These are phyloP conservation scores for Aspergillus puulaauensis DNA, from an alignment of 2,329 filamentous ascomycete genomes.

Conservation along the genomic window DNA sequence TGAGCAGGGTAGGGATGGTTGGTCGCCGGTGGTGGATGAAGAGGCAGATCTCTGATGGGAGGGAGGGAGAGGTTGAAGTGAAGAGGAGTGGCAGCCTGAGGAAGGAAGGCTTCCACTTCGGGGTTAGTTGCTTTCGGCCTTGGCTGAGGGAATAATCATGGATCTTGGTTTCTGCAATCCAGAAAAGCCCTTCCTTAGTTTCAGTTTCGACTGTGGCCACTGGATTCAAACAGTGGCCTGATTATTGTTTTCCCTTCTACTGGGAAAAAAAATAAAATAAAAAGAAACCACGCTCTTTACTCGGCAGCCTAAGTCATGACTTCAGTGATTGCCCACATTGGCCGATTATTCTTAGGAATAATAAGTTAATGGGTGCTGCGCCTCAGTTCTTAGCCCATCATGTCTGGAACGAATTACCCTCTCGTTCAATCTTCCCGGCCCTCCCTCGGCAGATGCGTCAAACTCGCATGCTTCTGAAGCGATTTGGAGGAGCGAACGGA, in stretches of 20 bases:
- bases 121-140: conserved; percentile 11
- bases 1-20: conserved; percentile 4
- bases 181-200: background rate
- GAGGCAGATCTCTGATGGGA: conserved; percentile 14
- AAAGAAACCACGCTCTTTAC: background rate
- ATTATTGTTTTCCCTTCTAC: background rate
- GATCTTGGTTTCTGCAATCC: background rate
- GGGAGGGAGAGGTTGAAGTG: conserved; percentile 12
- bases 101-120: conserved; percentile 9
- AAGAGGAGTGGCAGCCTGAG: conserved; percentile 11
- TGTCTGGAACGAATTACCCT: background rate
- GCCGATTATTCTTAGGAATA: background rate
- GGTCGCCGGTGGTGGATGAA: conserved; percentile 11
- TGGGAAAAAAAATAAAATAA: background rate
- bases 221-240: background rate
- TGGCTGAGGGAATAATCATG: background rate
- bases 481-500: background rate
- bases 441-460: background rate
- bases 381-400: conserved; percentile 1
- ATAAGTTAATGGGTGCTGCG: background rate
- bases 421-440: background rate
- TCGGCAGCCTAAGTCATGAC: background rate
- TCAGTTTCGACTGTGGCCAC: background rate
- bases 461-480: background rate
- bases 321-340: background rate